These are phyloP conservation scores for Cryptococcus wingfieldii DNA, from an alignment of 1,284 basidiomycete species.

Conservation along the genomic window DNA sequence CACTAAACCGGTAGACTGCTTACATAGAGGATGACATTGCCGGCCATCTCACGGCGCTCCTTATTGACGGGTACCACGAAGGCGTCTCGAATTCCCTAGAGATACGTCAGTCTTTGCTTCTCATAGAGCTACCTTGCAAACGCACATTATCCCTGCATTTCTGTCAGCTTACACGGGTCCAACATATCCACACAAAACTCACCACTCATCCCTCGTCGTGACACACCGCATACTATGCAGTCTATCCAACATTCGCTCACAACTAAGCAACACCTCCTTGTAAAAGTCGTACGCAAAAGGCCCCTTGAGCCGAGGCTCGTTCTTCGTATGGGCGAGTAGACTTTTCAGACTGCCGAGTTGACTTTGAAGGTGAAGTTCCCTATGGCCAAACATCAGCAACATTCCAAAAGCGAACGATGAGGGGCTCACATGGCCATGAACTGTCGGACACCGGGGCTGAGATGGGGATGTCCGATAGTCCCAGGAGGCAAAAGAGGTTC, in stretches of 20 bases:
- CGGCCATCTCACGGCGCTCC: conserved; percentile 79
- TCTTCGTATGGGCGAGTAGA: conserved; percentile 77
- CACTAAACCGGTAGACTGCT: not conserved
- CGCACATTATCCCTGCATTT: conserved; percentile 26
- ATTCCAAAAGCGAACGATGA: not conserved
- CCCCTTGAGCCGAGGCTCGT: conserved; percentile 91
- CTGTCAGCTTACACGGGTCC: not conserved
- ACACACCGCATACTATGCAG: conserved; percentile 94
- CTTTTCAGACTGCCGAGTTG: conserved; percentile 77
- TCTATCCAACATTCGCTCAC: conserved; percentile 80
- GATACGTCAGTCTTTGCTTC: not conserved
- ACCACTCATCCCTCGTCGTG: conserved; percentile 90
- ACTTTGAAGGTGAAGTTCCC: conserved; percentile 90
- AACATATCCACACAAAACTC: conserved; percentile 23
- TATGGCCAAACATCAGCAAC: conserved; percentile 37
- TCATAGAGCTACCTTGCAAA: not conserved
- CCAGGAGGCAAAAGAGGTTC: conserved; percentile 7
- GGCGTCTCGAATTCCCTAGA: conserved; percentile 59
- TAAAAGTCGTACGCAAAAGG: conserved; percentile 82
- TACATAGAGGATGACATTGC: conserved; percentile 79
- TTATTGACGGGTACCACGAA: conserved; percentile 85
- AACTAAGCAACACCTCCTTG: conserved; percentile 71
- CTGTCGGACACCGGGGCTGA: conserved; percentile 56
- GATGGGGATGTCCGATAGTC: conserved; percentile 22
- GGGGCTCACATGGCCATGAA: conserved; percentile 79